Percentiles rank a stretch among this genome's conserved stretches.
phyloP scores from a whole-genome alignment of 768 basidiomycete genomes.

The Termitomyces sp. region DNA sequence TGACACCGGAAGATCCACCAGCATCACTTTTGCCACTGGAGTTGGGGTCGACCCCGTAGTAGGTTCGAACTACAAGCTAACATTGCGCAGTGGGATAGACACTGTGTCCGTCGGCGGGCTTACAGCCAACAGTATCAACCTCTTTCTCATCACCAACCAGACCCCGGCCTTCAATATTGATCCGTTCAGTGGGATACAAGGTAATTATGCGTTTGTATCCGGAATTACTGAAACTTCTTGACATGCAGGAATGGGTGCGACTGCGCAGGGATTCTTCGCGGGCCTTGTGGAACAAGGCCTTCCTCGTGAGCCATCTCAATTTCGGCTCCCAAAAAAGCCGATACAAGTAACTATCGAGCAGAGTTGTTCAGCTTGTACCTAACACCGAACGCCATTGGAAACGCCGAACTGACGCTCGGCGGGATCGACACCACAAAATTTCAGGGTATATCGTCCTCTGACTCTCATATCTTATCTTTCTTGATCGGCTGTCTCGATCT shows the following conservation, averaged over 20 bases:
- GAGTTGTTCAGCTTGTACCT: constrained; percentile 48
- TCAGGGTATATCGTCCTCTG: constrained; percentile 25
- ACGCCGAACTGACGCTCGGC: constrained; percentile 49
- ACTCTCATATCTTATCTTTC: background rate
- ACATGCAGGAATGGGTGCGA: constrained; percentile 41
- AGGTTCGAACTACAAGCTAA: constrained; percentile 40
- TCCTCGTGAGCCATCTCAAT: constrained; percentile 31
- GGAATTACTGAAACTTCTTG: background rate
- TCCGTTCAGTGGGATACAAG: constrained; percentile 54
- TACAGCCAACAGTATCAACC: constrained; percentile 26
- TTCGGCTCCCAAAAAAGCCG: constrained; percentile 2
- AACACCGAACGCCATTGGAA: constrained; percentile 40
- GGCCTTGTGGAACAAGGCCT: constrained; percentile 41
- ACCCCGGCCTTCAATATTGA: constrained; percentile 47
- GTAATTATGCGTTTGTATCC: constrained; percentile 16
- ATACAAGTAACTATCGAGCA: constrained; percentile 17
- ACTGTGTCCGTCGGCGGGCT: constrained; percentile 46
- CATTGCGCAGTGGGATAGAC: constrained; percentile 39
- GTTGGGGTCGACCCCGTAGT: constrained; percentile 51
- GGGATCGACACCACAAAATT: constrained; percentile 50
- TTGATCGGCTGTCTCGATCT: background rate
- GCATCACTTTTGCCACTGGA: constrained; percentile 50
- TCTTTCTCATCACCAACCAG: constrained; percentile 51
- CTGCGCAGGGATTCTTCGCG: constrained; percentile 45
- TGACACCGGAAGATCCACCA: constrained; percentile 32